Percentiles rank a stretch among this genome's conserved stretches.
These are phyloP conservation scores for Hanseniaspora uvarum DNA, from an alignment of 1,139 yeast genomes.

Conservation along the genomic window DNA sequence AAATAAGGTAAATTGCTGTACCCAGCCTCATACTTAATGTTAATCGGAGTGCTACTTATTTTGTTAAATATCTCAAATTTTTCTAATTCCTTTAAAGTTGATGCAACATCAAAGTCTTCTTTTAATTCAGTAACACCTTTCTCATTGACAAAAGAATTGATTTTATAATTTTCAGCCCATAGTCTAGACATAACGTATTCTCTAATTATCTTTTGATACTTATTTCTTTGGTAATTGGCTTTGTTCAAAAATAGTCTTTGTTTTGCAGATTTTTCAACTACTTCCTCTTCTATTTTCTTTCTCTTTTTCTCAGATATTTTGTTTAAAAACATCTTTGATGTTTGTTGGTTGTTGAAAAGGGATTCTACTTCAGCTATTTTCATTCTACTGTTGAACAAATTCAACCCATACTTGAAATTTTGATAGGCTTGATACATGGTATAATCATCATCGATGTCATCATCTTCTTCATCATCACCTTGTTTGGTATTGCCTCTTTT, in stretches of 20 bases:
- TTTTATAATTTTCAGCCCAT: conserved; percentile 7
- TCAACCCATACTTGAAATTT: conserved; percentile 26
- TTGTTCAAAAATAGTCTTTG: conserved; percentile 27
- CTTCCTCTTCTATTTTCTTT: conserved; percentile 26
- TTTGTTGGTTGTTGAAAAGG: conserved; percentile 27
- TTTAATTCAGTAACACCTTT: background rate
- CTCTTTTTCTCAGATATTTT: conserved; percentile 29
- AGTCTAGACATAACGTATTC: conserved; percentile 20
- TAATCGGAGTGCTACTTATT: background rate
- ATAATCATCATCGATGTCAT: conserved; percentile 19
- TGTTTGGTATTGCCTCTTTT: conserved; percentile 17
- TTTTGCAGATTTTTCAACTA: conserved; percentile 28
- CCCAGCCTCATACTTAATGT: conserved; percentile 10
- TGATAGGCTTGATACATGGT: conserved; percentile 15
- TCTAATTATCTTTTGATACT: background rate
- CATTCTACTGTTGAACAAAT: conserved; percentile 24
- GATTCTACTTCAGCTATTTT: conserved; percentile 27
- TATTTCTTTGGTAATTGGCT: conserved; percentile 13
- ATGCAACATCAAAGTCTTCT: conserved; percentile 5
- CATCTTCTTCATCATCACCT: conserved; percentile 17
- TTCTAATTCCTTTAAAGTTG: background rate
- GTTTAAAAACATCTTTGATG: conserved; percentile 31
- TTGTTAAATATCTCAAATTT: conserved; percentile 1
- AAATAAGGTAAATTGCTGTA: conserved; percentile 27
- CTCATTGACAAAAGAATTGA: background rate